Percentiles rank a stretch among this genome's conserved stretches.
Conservation (phyloP, 2,329 filamentous ascomycete species). For the Pseudogymnoascus sp. region DNA sequence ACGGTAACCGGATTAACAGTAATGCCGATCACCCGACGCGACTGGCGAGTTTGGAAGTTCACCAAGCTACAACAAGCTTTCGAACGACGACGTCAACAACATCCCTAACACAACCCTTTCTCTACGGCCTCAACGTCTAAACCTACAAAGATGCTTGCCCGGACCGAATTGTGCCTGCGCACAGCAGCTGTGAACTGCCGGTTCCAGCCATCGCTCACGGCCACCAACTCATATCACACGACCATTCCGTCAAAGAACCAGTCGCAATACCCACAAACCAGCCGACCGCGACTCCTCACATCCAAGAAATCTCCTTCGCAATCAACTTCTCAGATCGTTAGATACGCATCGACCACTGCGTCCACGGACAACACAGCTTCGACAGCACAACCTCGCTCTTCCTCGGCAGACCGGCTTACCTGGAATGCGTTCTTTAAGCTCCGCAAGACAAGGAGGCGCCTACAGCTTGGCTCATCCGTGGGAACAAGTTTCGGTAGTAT, state of each 20-base stretch:
- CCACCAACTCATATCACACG: constrained; percentile 22
- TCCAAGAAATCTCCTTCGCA: constrained; percentile 5
- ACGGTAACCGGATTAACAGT: not conserved
- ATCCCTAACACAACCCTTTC: not conserved
- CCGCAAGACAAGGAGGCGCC: constrained; percentile 74
- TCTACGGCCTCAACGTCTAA: constrained; percentile 6
- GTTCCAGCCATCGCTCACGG: constrained; percentile 26
- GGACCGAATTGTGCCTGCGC: constrained; percentile 25
- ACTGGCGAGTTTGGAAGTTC: constrained; percentile 8
- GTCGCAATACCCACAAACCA: not conserved
- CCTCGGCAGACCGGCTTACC: constrained; percentile 40
- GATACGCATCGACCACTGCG: constrained; percentile 13
- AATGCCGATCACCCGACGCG: not conserved
- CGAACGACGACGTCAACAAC: constrained; percentile 2
- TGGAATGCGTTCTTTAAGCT: constrained; percentile 94
- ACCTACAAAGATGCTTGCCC: constrained; percentile 11
- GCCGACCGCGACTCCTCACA: not conserved
- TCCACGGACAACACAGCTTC: constrained; percentile 11
- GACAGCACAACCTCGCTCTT: constrained; percentile 2
- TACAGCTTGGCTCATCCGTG: constrained; percentile 74
- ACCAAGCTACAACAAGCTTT: not conserved
- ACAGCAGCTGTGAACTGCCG: constrained; percentile 28
- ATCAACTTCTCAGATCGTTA: constrained; percentile 4
- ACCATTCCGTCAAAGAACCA: constrained; percentile 23
- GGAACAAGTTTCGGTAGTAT: constrained; percentile 57